phyloP scores from a whole-genome alignment of 495 filamentous ascomycete genomes.

The Hypoxylon crocopeplum region DNA sequence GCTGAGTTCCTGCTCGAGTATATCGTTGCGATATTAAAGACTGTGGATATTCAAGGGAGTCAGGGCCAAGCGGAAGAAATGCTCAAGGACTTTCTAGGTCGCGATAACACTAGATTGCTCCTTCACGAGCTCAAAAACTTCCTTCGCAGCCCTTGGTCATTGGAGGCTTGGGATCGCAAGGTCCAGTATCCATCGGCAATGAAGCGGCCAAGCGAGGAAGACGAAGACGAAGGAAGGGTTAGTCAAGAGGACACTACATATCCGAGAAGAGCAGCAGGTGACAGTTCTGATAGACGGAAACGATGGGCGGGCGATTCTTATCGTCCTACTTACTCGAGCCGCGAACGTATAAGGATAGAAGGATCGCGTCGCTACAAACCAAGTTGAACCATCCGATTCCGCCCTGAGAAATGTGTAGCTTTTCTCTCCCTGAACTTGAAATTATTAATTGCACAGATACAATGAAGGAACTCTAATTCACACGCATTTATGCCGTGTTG shows the following conservation, averaged over 20 bases:
- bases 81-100: conserved; percentile 83
- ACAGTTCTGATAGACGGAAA: conserved; percentile 5
- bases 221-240: background rate
- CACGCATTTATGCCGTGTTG: no score
- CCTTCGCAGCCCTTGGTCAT: conserved; percentile 76
- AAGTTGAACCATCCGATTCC: conserved; percentile 1
- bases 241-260: background rate
- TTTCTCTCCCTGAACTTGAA: background rate
- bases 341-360: conserved; percentile 4
- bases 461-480: no score
- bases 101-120: conserved; percentile 78
- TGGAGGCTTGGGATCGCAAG: conserved; percentile 81
- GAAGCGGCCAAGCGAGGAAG: conserved; percentile 12
- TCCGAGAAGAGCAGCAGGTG: background rate
- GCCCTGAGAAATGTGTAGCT: background rate
- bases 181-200: conserved; percentile 69
- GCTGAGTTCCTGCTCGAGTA: conserved; percentile 92
- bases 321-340: conserved; percentile 30
- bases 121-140: conserved; percentile 84
- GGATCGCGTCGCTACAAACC: conserved; percentile 10
- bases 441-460: no score
- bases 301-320: conserved; percentile 30
- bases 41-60: conserved; percentile 86
- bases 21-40: conserved; percentile 85
- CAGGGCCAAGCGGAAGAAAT: conserved; percentile 87